phyloP scores from a whole-genome alignment of 495 filamentous ascomycete species.

The Hypoxylon trugodes region DNA sequence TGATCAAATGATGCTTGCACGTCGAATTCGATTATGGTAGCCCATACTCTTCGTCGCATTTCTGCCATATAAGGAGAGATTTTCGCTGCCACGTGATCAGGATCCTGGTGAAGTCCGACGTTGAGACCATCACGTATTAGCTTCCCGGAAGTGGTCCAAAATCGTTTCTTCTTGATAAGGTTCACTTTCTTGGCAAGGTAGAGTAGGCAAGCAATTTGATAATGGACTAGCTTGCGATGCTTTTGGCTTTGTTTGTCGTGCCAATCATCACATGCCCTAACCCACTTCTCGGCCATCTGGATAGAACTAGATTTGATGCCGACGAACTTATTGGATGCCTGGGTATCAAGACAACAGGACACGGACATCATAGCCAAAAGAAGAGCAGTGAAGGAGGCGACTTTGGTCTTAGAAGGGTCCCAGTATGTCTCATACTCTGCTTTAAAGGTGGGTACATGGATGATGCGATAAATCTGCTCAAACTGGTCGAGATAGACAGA shows the following conservation, averaged over 20 bases:
- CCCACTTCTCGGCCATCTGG: slow-evolving; percentile 44
- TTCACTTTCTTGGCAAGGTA: slow-evolving; percentile 48
- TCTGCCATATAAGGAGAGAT: slow-evolving; percentile 43
- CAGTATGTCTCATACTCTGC: slow-evolving; percentile 53
- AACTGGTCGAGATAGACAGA: slow-evolving; percentile 56
- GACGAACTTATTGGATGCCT: slow-evolving; percentile 43
- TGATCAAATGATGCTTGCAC: slow-evolving; percentile 48
- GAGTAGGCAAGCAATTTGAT: slow-evolving; percentile 45
- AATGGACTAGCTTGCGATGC: slow-evolving; percentile 47
- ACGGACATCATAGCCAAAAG: slow-evolving; percentile 47
- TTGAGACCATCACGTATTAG: slow-evolving; percentile 43
- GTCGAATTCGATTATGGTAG: slow-evolving; percentile 46
- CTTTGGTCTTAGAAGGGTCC: slow-evolving; percentile 48
- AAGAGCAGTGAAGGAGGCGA: slow-evolving; percentile 57
- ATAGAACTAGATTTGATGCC: slow-evolving; percentile 44
- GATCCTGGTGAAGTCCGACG: slow-evolving; percentile 45
- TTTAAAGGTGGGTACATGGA: slow-evolving; percentile 65
- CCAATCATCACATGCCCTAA: slow-evolving; percentile 46
- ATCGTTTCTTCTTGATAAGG: slow-evolving; percentile 46
- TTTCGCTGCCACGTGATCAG: slow-evolving; percentile 34
- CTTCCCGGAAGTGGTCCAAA: slow-evolving; percentile 44
- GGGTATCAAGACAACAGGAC: slow-evolving; percentile 72
- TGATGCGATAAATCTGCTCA: slow-evolving; percentile 59
- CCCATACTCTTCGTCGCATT: slow-evolving; percentile 48
- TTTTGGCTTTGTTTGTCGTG: slow-evolving; percentile 40